Evolutionary conservation across 2,329 filamentous ascomycete genomes (phyloP).

Genomic region (Stachybotrys chlorohalonatus): DNA sequence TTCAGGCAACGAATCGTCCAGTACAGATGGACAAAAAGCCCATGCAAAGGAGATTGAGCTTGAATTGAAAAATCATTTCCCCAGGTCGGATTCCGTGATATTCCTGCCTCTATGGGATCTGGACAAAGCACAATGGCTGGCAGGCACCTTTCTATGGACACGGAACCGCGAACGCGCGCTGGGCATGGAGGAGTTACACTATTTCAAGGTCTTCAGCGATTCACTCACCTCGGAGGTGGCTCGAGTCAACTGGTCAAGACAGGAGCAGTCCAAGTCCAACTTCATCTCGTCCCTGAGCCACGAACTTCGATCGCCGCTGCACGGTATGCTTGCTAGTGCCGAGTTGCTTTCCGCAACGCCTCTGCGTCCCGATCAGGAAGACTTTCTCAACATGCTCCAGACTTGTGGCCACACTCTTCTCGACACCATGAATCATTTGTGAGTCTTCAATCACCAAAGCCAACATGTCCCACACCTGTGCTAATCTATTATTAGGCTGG

Average conservation of each 20-base stretch:
- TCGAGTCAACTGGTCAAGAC: constrained; percentile 2
- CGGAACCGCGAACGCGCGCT: constrained; percentile 3
- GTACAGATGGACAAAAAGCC: no score
- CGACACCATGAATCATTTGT: constrained; percentile 38
- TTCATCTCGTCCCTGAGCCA: constrained; percentile 37
- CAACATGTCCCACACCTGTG: neutral
- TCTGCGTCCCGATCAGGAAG: constrained; percentile 29
- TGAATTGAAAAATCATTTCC: no score
- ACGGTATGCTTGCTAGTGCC: constrained; percentile 45
- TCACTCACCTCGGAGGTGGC: constrained; percentile 5
- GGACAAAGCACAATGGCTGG: constrained; percentile 1
- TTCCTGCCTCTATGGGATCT: constrained; percentile 2
- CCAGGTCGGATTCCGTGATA: neutral
- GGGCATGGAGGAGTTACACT: constrained; percentile 3
- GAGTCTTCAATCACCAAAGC: neutral
- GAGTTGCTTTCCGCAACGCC: constrained; percentile 39
- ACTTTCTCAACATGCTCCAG: constrained; percentile 36
- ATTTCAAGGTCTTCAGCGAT: constrained; percentile 3
- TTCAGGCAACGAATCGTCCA: no score
- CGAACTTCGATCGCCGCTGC: constrained; percentile 46
- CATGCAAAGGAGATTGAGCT: no score
- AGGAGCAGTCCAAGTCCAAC: constrained; percentile 3
- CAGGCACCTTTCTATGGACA: constrained; percentile 3
- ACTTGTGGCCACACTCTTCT: constrained; percentile 38
- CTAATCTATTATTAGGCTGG: constrained; percentile 12